Evolutionary conservation across 2,329 filamentous ascomycete genomes (phyloP), one percentile per base, ranked within the genome.

Genomic region (Pseudofabraea citricarpa): DNA sequence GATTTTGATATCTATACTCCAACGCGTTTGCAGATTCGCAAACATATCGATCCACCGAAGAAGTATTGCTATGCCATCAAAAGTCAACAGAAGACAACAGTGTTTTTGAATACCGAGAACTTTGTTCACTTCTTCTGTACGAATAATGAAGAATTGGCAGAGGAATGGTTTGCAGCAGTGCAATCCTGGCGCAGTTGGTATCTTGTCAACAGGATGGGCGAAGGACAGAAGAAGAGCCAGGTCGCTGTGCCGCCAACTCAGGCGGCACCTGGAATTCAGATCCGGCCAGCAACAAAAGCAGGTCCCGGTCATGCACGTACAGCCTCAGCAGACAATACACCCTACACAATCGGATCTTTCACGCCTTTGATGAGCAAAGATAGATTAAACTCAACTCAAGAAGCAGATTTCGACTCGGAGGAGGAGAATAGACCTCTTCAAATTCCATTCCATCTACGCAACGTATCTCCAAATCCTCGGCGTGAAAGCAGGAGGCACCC

Each of bases 111-210:
- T 42, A 86, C 83, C 3, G 82, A 87, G 40, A 91, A 91, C 54
- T 97, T 89, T 59, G 86, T 95, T 3, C 91, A 97, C 59, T 95
- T 91, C 65, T 95, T 97, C 67, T 84, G 81, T 46, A 88, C 85
- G 2, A 87, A 88, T 35, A 87, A 96, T 55, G 68, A 74, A 5
- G 62, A 69, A 1, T 64, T 81, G 1, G 87, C 87, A 1, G 73
- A 75, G n/a, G 67, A 70, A 12, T 95, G 91, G 66, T 82, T 85
- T 56, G 71, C 75, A 13, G 74, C 75, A 19, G 74, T 95, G 1
- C 89, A 95, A 49, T 69, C 68, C 29, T 96, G 90, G 90, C 79
- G 91, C 46, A 94, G 87, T 63, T 95, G 90, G 89, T 95, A 95
- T 58, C 68, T 96, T 6, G 85, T 88, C 33, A 83, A 87, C 54